These are phyloP conservation scores for Didymella pomorum DNA, from an alignment of 2,329 filamentous ascomycete genomes.

Conservation along the genomic window DNA sequence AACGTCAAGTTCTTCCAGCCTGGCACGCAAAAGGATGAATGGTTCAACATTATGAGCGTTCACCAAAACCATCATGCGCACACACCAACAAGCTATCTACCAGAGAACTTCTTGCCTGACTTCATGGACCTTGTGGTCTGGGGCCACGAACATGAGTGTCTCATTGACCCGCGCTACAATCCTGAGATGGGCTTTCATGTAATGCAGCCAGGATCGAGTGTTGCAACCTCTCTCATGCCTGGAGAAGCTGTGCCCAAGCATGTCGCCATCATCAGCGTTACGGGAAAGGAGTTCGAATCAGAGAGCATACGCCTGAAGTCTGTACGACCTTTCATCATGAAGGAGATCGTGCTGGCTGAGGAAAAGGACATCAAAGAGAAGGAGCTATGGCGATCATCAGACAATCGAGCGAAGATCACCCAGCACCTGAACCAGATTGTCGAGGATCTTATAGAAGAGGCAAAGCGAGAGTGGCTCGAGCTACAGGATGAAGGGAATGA, in stretches of 20 bases:
- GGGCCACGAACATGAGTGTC: conserved; percentile 97
- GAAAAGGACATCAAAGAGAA: conserved; percentile 79
- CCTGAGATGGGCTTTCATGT: conserved; percentile 91
- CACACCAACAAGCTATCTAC: conserved; percentile 90
- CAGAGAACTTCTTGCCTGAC: conserved; percentile 89
- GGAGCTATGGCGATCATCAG: conserved; percentile 78
- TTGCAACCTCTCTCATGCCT: conserved; percentile 89
- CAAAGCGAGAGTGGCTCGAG: conserved; percentile 79
- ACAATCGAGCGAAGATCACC: conserved; percentile 84
- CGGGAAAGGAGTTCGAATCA: conserved; percentile 79
- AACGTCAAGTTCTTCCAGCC: conserved; percentile 95
- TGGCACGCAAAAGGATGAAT: conserved; percentile 79
- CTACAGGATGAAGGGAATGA: conserved; percentile 69
- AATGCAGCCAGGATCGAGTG: conserved; percentile 96
- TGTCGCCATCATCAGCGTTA: conserved; percentile 84
- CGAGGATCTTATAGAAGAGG: conserved; percentile 85
- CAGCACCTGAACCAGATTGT: conserved; percentile 78
- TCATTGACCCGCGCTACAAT: conserved; percentile 85
- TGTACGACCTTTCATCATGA: conserved; percentile 89
- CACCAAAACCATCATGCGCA: conserved; percentile 97
- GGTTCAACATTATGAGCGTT: conserved; percentile 95
- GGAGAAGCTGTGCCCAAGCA: conserved; percentile 93
- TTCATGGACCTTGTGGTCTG: conserved; percentile 93
- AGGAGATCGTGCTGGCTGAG: conserved; percentile 78
- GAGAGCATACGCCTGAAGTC: conserved; percentile 85